Conservation (phyloP, 148 eudicot genomes). For the Chenopodium album region DNA sequence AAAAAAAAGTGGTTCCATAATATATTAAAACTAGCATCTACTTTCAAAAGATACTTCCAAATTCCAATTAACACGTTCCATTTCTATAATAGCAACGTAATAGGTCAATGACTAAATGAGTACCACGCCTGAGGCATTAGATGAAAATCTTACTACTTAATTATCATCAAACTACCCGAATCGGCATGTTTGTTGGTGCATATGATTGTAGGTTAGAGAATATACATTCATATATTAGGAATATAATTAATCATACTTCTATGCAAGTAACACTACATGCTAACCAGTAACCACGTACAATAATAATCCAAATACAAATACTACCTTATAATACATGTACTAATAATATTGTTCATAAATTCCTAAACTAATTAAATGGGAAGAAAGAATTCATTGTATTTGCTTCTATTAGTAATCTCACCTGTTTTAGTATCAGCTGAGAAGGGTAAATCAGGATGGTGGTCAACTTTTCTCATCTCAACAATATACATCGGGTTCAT, state of each 20-base stretch:
- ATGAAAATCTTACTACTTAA: background rate
- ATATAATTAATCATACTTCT: background rate
- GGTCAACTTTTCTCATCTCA: conserved; percentile 11
- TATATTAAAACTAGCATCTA: background rate
- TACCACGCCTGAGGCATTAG: background rate
- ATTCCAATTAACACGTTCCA: too few species aligned
- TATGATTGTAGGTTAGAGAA: background rate
- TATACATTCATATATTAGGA: background rate
- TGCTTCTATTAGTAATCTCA: background rate
- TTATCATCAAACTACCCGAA: background rate
- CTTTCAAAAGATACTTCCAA: background rate
- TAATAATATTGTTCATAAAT: too few species aligned
- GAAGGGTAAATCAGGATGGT: background rate
- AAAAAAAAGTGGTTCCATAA: too few species aligned
- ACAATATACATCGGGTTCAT: conserved; percentile 7
- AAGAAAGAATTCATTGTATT: background rate
- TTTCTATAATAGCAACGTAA: background rate
- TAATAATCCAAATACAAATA: background rate
- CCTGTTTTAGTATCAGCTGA: conserved; percentile 1
- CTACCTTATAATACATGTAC: background rate
- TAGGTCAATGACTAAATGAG: background rate
- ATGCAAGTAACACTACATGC: background rate
- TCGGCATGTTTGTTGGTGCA: background rate
- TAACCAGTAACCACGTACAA: background rate
- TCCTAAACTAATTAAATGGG: background rate